phyloP scores from a whole-genome alignment of 2,329 filamentous ascomycete genomes.

The Escovopsis sp. region DNA sequence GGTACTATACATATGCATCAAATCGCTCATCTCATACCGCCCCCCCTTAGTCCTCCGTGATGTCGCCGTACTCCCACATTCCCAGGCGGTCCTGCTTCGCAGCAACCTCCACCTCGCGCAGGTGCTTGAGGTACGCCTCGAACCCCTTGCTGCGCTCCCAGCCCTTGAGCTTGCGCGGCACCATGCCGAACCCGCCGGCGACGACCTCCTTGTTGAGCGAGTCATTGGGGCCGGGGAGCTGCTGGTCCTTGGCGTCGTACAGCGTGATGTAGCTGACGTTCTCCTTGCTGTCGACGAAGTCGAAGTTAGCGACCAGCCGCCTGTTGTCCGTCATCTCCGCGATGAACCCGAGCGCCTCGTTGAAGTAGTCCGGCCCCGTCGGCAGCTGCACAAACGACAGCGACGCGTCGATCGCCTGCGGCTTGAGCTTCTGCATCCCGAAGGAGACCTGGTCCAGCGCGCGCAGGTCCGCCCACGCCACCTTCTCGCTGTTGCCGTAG shows the following conservation, averaged over 20 bases:
- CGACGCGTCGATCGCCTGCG: conserved; percentile 75
- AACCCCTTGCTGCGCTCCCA: conserved; percentile 70
- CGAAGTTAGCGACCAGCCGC: conserved; percentile 79
- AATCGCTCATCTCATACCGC: neutral
- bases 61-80: conserved; percentile 97
- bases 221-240: conserved; percentile 44
- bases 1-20: too few relatives aligned
- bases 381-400: conserved; percentile 86
- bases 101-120: conserved; percentile 59
- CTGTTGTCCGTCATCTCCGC: conserved; percentile 59
- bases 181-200: conserved; percentile 73
- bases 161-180: conserved; percentile 76
- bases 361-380: conserved; percentile 64
- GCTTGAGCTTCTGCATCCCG: conserved; percentile 62
- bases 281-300: conserved; percentile 66
- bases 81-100: conserved; percentile 71
- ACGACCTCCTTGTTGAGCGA: conserved; percentile 86
- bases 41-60: conserved; percentile 65
- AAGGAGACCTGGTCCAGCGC: conserved; percentile 71
- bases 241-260: conserved; percentile 50
- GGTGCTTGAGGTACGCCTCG: conserved; percentile 52
- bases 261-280: conserved; percentile 75
- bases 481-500: conserved; percentile 85
- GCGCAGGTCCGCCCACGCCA: conserved; percentile 73
- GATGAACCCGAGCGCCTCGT: conserved; percentile 64